Evolutionary conservation across 2,329 filamentous ascomycete genomes (phyloP), one percentile per base, ranked within the genome.

Genomic region (Colletotrichum neosansevieriae): DNA sequence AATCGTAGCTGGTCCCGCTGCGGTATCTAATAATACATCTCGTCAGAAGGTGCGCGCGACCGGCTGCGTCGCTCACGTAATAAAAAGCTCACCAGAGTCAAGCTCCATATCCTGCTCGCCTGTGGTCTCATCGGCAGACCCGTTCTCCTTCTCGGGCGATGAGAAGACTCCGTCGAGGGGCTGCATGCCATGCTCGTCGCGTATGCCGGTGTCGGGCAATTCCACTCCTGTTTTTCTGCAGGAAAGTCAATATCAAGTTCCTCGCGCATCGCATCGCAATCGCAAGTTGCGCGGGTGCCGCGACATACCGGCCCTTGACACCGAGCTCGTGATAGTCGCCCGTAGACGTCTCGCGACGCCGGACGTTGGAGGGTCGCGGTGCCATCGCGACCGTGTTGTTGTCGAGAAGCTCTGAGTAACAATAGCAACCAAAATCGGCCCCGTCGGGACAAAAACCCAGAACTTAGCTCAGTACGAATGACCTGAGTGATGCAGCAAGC

Each of bases 151-250:
- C 72, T 89, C 87, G 13, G 94, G 94, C 19, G 94, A 97, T 9
- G 94, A 98, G 79, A 97, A 97, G 72, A 98, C 89, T 72, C 89
- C 89, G 40, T 95, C 92, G 67, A 97, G 87, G 40, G 93, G 91
- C 77, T 98, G 94, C 83, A 99, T 90, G 79, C 95, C 96, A 85
- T 97, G 85, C 78, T 97, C 94, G 80, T 98, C 95, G 81, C 94
- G 92, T 69, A 90, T 84, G 59, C 93, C 93, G 63, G 85, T 89
- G 75, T 97, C 93, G 74, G 89, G 88, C 36, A 98, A 80, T 1
- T 89, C 92, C 29, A 97, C 87, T 50, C 96, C 96, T 1, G 96
- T 99, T 86, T 97, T 97, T 73, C 95, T 98, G 72, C 57, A 15
- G 13, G n/a, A 58, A 36, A 29, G 38, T 59, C 42, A 64, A 47